Percentiles rank a stretch among this genome's conserved stretches.
These are phyloP conservation scores for Xanthoparmelia taractica DNA, from an alignment of 495 filamentous ascomycete genomes.

Conservation along the genomic window DNA sequence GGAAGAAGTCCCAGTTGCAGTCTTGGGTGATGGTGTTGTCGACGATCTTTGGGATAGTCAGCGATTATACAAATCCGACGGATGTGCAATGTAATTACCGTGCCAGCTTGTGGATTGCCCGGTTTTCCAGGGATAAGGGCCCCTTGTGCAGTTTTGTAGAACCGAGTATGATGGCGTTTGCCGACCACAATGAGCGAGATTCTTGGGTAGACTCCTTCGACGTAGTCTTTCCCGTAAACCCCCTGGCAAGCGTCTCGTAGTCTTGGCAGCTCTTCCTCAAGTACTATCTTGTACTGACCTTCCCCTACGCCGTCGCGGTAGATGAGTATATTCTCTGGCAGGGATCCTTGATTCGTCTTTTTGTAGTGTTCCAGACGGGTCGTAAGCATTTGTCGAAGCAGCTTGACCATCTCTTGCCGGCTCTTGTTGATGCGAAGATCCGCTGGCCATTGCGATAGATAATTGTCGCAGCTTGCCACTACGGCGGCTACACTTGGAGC, in stretches of 20 bases:
- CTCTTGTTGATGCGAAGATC: neutral
- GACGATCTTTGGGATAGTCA: too few species aligned
- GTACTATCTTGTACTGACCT: neutral
- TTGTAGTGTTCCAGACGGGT: neutral
- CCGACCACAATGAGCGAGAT: neutral
- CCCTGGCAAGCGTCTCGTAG: neutral
- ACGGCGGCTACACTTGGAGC: slow-evolving; percentile 50
- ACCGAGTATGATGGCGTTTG: neutral
- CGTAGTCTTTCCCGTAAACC: neutral
- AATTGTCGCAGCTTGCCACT: neutral
- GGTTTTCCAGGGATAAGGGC: too few species aligned
- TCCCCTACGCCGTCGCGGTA: neutral
- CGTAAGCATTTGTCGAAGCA: neutral
- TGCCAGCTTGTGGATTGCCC: neutral
- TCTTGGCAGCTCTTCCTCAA: neutral
- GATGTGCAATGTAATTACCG: neutral
- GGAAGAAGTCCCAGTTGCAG: neutral
- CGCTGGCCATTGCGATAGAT: neutral
- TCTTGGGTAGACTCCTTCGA: too few species aligned
- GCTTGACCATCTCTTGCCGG: neutral
- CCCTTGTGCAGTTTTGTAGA: neutral
- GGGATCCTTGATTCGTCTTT: neutral
- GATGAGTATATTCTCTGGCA: neutral
- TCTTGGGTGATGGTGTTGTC: neutral
- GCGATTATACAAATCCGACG: too few species aligned